Percentiles rank a stretch among this genome's conserved stretches.
Conservation (phyloP, 352 stramenopile genomes). For the Pythium myriotylum region DNA sequence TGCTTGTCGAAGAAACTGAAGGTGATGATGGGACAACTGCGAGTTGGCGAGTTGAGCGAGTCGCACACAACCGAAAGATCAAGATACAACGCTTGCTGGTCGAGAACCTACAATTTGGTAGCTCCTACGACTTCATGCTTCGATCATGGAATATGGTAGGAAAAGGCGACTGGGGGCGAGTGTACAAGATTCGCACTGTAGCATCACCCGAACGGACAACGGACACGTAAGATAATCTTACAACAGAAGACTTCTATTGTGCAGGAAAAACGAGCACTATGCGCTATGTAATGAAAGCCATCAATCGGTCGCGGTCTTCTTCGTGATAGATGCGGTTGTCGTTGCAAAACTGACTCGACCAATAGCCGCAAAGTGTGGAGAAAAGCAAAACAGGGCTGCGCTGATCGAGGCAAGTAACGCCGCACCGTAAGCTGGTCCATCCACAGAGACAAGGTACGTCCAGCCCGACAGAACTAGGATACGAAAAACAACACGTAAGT, state of each 20-base stretch:
- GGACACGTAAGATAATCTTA: neutral
- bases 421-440: conserved; percentile 69
- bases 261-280: neutral
- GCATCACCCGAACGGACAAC: conserved; percentile 34
- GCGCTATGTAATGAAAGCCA: too few species aligned
- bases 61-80: conserved; percentile 47
- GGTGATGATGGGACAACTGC: conserved; percentile 16
- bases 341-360: conserved; percentile 29
- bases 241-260: conserved; percentile 2
- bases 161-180: conserved; percentile 58
- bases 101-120: conserved; percentile 60
- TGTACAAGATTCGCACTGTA: conserved; percentile 42
- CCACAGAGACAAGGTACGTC: conserved; percentile 72
- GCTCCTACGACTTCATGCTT: conserved; percentile 60
- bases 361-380: conserved; percentile 53
- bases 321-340: conserved; percentile 14
- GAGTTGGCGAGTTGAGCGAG: conserved; percentile 46
- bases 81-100: conserved; percentile 41
- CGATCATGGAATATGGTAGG: conserved; percentile 62
- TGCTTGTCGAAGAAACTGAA: conserved; percentile 37
- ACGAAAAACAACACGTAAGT: conserved; percentile 1
- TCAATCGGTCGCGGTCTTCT: conserved; percentile 12
- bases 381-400: conserved; percentile 67
- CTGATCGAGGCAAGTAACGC: conserved; percentile 62
- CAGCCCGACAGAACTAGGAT: conserved; percentile 74